phyloP scores from a whole-genome alignment of 495 filamentous ascomycete species.

The Aspergillus bertholletiae region DNA sequence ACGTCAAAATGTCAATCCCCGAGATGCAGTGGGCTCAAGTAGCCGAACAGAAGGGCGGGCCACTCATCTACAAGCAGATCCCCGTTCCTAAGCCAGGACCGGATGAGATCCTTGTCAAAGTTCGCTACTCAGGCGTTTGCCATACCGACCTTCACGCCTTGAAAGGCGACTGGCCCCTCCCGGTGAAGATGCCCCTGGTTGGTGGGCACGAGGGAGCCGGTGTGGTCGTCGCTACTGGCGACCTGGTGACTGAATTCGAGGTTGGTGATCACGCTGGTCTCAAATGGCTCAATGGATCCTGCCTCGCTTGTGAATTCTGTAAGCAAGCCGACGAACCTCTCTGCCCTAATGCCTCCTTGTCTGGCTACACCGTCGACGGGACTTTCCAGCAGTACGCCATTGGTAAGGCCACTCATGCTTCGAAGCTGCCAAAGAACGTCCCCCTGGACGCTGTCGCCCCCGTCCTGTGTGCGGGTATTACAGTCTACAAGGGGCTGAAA shows the following conservation, averaged over 20 bases:
- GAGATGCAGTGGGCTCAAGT: slow-evolving; percentile 85
- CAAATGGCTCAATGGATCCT: slow-evolving; percentile 89
- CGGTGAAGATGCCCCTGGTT: slow-evolving; percentile 76
- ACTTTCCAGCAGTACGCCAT: slow-evolving; percentile 91
- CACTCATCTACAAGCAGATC: slow-evolving; percentile 76
- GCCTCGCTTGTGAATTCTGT: slow-evolving; percentile 78
- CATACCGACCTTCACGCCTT: slow-evolving; percentile 85
- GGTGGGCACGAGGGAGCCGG: slow-evolving; percentile 95
- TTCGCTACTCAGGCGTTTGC: slow-evolving; percentile 92
- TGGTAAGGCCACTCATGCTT: slow-evolving; percentile 78
- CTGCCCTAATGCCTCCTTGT: slow-evolving; percentile 67
- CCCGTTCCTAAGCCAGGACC: slow-evolving; percentile 73
- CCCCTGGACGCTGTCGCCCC: slow-evolving; percentile 76
- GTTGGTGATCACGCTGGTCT: slow-evolving; percentile 81
- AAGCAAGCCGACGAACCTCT: slow-evolving; percentile 71
- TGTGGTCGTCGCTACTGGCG: slow-evolving; percentile 74
- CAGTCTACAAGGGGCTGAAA: slow-evolving; percentile 91
- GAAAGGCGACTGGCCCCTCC: slow-evolving; percentile 84
- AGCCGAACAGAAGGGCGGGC: slow-evolving; percentile 71
- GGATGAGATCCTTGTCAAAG: slow-evolving; percentile 86
- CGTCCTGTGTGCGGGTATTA: slow-evolving; percentile 84
- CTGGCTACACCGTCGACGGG: slow-evolving; percentile 89
- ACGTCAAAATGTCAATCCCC: slow-evolving; percentile 49
- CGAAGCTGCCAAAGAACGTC: slow-evolving; percentile 70
- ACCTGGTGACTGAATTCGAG: slow-evolving; percentile 67